Percentiles rank a stretch among this genome's conserved stretches.
Conservation (phyloP, 2,329 filamentous ascomycete genomes). For the Cyphellophora europaea region DNA sequence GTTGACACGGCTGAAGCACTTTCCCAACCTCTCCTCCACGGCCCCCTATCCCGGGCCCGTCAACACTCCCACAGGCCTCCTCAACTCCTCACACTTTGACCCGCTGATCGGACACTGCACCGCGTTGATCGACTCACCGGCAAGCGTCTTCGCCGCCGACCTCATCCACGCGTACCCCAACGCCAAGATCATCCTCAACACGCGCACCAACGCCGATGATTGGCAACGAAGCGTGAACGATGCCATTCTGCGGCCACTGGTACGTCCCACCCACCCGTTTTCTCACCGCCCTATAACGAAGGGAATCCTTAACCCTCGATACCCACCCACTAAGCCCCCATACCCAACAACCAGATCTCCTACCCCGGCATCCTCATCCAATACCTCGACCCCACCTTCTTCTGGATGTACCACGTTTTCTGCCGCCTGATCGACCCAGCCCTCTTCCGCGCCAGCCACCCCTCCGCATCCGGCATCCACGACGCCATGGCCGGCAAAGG, state of each 20-base stretch:
- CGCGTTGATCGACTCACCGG: constrained; percentile 4
- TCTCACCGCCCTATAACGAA: neutral
- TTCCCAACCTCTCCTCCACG: neutral
- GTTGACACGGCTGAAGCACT: neutral
- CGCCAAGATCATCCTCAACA: constrained; percentile 5
- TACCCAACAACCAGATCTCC: neutral
- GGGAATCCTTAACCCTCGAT: neutral
- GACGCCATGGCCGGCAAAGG: neutral
- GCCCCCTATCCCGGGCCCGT: neutral
- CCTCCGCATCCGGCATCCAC: neutral
- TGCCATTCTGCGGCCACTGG: neutral
- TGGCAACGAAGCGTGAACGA: constrained; percentile 3
- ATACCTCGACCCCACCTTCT: neutral
- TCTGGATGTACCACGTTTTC: neutral
- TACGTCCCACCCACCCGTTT: neutral
- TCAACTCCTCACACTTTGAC: constrained; percentile 2
- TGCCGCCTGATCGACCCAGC: neutral
- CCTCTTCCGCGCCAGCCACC: neutral
- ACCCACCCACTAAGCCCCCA: neutral
- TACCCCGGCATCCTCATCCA: neutral
- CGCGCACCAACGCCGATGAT: neutral
- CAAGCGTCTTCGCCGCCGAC: constrained; percentile 4
- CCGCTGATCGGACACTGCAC: constrained; percentile 3
- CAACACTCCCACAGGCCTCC: neutral
- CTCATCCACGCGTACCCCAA: constrained; percentile 7